Evolutionary conservation across 352 stramenopile genomes (phyloP).

Genomic region (Blastocystis sp.): DNA sequence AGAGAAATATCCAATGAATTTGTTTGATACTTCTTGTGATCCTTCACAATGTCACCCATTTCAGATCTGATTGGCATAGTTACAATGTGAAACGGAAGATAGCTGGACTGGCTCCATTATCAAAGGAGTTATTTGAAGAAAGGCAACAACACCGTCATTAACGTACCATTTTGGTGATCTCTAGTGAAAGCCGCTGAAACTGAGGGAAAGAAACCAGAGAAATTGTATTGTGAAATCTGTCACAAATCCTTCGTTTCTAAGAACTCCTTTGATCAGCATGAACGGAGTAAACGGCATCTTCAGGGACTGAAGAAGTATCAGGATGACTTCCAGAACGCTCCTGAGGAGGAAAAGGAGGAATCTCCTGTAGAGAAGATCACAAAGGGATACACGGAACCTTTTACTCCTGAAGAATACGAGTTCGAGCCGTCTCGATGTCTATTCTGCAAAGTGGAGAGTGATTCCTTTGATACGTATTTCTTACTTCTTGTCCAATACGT

Average conservation of each 20-base stretch:
- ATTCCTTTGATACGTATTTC: conserved; percentile 9
- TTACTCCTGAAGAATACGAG: conserved; percentile 47
- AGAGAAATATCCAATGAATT: conserved; percentile 53
- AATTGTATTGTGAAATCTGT: conserved; percentile 76
- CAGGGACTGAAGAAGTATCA: conserved; percentile 78
- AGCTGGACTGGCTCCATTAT: conserved; percentile 79
- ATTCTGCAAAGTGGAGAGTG: conserved; percentile 47
- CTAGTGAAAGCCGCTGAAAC: conserved; percentile 75
- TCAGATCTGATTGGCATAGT: conserved; percentile 54
- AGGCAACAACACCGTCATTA: conserved; percentile 76
- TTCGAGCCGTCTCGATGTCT: conserved; percentile 28
- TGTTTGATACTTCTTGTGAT: not conserved
- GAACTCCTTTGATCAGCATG: conserved; percentile 81
- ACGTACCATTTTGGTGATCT: conserved; percentile 74
- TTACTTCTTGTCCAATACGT: not conserved
- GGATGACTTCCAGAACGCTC: conserved; percentile 68
- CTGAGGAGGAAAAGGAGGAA: conserved; percentile 71
- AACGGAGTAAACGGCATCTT: conserved; percentile 83
- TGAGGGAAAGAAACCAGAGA: conserved; percentile 7
- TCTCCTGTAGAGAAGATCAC: not conserved
- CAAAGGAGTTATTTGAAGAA: conserved; percentile 78
- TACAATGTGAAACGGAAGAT: conserved; percentile 87
- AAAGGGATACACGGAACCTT: not conserved
- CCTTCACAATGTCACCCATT: conserved; percentile 54
- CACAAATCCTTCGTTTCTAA: conserved; percentile 80